These are phyloP conservation scores for Clonostachys rosea DNA, from an alignment of 2,329 filamentous ascomycete species.

Conservation along the genomic window DNA sequence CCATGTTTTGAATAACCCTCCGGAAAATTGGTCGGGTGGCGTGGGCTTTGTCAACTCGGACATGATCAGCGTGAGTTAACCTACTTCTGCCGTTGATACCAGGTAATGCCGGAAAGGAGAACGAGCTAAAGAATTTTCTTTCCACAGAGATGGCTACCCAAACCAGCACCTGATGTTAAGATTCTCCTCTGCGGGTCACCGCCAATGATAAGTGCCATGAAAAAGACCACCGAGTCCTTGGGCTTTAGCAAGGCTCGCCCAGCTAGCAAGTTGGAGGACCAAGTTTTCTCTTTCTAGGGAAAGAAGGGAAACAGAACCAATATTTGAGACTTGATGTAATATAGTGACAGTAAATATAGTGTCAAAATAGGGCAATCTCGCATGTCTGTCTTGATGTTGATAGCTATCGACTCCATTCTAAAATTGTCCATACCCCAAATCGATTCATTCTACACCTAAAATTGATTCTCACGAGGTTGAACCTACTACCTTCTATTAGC, in stretches of 20 bases:
- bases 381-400: too few relatives aligned
- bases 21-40: conserved; percentile 84
- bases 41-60: conserved; percentile 93
- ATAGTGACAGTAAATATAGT: too few relatives aligned
- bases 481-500: too few relatives aligned
- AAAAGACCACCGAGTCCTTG: conserved; percentile 87
- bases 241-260: conserved; percentile 90
- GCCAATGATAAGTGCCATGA: conserved; percentile 94
- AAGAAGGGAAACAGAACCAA: too few relatives aligned
- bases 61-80: conserved; percentile 74
- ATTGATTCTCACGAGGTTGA: too few relatives aligned
- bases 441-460: too few relatives aligned
- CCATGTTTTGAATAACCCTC: conserved; percentile 96
- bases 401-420: too few relatives aligned
- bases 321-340: too few relatives aligned
- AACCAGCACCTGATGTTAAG: conserved; percentile 84
- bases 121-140: neutral
- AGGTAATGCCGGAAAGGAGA: too few relatives aligned
- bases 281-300: conserved; percentile 83
- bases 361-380: too few relatives aligned
- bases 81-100: neutral
- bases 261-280: conserved; percentile 96
- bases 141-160: conserved; percentile 69
- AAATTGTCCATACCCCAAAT: too few relatives aligned
- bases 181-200: conserved; percentile 92